A percentile compares a stretch with the other conserved stretches of the same genome.
These are phyloP conservation scores for Adansonia madagascariensis DNA, from an alignment of 441 rosid species.

Conservation along the genomic window DNA sequence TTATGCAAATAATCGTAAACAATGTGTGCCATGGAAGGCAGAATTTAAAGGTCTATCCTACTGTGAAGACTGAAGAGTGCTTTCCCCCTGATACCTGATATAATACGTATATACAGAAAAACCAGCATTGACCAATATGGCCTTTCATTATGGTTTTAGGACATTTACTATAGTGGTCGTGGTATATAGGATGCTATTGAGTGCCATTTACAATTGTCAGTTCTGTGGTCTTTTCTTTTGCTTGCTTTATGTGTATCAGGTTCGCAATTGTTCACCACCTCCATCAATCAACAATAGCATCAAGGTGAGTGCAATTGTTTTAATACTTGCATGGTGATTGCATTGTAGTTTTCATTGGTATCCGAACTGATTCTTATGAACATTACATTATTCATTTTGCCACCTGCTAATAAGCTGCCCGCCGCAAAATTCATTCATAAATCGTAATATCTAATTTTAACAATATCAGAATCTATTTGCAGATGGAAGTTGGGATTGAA, in stretches of 20 bases:
- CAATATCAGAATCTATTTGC: constrained; percentile 29
- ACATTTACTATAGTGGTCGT: neutral
- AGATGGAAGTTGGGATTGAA: constrained; percentile 57
- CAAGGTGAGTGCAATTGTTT: constrained; percentile 55
- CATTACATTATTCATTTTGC: neutral
- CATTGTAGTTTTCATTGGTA: neutral
- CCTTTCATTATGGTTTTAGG: constrained; percentile 7
- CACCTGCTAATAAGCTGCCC: constrained; percentile 16
- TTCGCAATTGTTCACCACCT: constrained; percentile 72
- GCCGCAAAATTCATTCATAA: constrained; percentile 16
- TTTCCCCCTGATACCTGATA: too few relatives aligned
- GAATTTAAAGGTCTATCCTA: neutral
- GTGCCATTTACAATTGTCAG: neutral
- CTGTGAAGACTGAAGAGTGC: neutral
- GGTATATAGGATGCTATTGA: neutral
- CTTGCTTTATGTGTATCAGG: constrained; percentile 50
- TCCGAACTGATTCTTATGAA: constrained; percentile 6
- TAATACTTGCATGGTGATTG: neutral
- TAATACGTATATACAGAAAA: neutral
- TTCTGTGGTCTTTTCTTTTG: neutral
- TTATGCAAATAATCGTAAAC: constrained; percentile 1
- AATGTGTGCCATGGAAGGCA: neutral
- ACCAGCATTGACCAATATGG: neutral
- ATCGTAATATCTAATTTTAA: constrained; percentile 4
- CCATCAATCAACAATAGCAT: constrained; percentile 90